A percentile compares a stretch with the other conserved stretches of the same genome.
phyloP scores from a whole-genome alignment of 768 basidiomycete genomes.

The Chlorophyllum brunneum region DNA sequence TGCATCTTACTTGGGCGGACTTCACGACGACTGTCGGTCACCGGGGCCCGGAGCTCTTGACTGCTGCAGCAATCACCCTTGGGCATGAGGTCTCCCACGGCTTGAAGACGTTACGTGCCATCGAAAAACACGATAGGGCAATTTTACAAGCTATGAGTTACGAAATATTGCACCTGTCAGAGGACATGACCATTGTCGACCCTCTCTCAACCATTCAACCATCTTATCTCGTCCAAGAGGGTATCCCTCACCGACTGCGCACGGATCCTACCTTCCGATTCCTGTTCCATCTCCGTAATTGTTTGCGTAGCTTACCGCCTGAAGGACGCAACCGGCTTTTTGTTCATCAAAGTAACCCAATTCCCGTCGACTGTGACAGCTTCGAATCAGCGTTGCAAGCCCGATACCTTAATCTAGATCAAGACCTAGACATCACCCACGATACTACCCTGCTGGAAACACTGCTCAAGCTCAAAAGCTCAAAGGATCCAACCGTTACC shows the following conservation, averaged over 20 bases:
- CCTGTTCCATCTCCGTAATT: conserved; percentile 72
- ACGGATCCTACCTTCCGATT: conserved; percentile 71
- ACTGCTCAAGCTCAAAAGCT: conserved; percentile 17
- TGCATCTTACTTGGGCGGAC: conserved; percentile 15
- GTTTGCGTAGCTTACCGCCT: conserved; percentile 41
- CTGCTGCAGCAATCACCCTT: conserved; percentile 30
- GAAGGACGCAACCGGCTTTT: conserved; percentile 24
- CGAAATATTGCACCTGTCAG: conserved; percentile 48
- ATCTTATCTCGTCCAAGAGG: conserved; percentile 77
- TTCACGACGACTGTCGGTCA: conserved; percentile 31
- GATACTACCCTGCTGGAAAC: conserved; percentile 16
- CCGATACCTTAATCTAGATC: conserved; percentile 25
- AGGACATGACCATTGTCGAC: conserved; percentile 52
- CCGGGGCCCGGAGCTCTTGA: conserved; percentile 37
- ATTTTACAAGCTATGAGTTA: conserved; percentile 38
- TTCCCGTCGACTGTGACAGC: conserved; percentile 23
- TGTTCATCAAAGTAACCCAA: conserved; percentile 1
- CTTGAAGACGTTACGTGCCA: conserved; percentile 21
- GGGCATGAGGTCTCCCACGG: conserved; percentile 22
- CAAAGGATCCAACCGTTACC: not conserved
- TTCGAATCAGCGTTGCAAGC: conserved; percentile 34
- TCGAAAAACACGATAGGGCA: conserved; percentile 24
- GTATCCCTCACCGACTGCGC: conserved; percentile 63
- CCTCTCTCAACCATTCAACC: conserved; percentile 82
- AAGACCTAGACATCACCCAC: conserved; percentile 12